Evolutionary conservation across 2,329 filamentous ascomycete species (phyloP).

Genomic region (Alternaria atra): DNA sequence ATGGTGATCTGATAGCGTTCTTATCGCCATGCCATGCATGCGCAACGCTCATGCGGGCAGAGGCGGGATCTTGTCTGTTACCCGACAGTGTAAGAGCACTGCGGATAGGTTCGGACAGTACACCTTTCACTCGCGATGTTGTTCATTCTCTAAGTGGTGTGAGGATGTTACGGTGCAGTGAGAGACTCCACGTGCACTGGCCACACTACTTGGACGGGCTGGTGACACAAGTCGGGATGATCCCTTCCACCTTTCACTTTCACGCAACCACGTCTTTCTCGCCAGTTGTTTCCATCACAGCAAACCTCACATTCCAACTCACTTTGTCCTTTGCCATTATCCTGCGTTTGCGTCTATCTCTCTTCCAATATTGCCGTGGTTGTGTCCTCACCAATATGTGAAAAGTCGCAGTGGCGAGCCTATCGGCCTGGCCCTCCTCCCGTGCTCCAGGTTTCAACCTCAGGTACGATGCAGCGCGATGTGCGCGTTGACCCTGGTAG

Average conservation of each 20-base stretch:
- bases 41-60: not conserved
- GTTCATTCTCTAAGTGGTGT: not conserved
- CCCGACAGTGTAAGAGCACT: not conserved
- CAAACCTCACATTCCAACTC: not conserved
- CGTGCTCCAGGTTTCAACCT: not conserved
- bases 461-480: constrained; percentile 1
- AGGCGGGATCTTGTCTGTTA: not conserved
- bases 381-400: not conserved
- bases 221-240: not conserved
- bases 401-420: not conserved
- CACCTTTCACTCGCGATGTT: not conserved
- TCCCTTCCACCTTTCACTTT: not conserved
- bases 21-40: not conserved
- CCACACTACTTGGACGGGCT: not conserved
- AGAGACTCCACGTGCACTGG: not conserved
- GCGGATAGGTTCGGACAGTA: too few species aligned
- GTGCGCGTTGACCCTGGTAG: not conserved
- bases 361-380: not conserved
- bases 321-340: not conserved
- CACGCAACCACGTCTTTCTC: not conserved
- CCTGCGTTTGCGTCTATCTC: not conserved
- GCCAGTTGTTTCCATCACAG: not conserved
- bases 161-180: not conserved
- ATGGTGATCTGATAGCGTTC: not conserved
- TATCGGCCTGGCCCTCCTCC: not conserved